These are phyloP conservation scores for Russula earlei DNA, from an alignment of 768 basidiomycete species.

Conservation along the genomic window DNA sequence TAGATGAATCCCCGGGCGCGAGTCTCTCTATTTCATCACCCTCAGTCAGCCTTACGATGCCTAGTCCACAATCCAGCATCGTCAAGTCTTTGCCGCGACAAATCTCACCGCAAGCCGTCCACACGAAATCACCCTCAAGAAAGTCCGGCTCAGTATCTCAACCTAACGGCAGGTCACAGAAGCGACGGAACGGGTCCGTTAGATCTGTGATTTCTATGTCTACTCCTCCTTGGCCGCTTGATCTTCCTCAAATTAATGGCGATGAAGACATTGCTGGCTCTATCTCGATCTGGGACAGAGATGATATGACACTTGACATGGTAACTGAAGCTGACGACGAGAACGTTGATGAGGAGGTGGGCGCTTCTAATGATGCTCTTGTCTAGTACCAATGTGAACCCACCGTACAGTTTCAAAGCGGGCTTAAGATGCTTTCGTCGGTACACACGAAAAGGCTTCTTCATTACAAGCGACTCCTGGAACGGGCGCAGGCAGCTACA, in stretches of 20 bases:
- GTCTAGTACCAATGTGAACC: neutral
- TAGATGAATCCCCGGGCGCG: conserved; percentile 19
- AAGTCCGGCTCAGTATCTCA: conserved; percentile 21
- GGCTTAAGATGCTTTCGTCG: conserved; percentile 32
- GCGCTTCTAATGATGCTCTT: conserved; percentile 2
- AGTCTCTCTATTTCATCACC: conserved; percentile 19
- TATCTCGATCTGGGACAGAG: conserved; percentile 38
- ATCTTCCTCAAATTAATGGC: conserved; percentile 24
- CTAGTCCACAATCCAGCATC: conserved; percentile 11
- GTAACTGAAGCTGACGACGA: conserved; percentile 49
- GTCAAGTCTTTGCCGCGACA: conserved; percentile 12
- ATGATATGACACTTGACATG: conserved; percentile 65
- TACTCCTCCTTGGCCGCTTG: conserved; percentile 7
- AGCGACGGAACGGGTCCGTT: conserved; percentile 19
- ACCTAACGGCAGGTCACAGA: conserved; percentile 21
- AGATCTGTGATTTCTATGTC: conserved; percentile 10
- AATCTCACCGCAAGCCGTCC: conserved; percentile 19
- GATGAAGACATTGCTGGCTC: conserved; percentile 21
- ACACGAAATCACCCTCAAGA: conserved; percentile 17
- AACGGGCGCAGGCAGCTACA: conserved; percentile 67
- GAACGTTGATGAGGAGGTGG: conserved; percentile 63
- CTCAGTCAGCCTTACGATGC: conserved; percentile 11
- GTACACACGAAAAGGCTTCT: conserved; percentile 49
- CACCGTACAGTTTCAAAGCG: conserved; percentile 34
- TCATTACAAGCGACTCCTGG: conserved; percentile 70